Base-by-base conservation (phyloP, 1,284 basidiomycete genomes). In the Coniferiporia weirii region DNA sequence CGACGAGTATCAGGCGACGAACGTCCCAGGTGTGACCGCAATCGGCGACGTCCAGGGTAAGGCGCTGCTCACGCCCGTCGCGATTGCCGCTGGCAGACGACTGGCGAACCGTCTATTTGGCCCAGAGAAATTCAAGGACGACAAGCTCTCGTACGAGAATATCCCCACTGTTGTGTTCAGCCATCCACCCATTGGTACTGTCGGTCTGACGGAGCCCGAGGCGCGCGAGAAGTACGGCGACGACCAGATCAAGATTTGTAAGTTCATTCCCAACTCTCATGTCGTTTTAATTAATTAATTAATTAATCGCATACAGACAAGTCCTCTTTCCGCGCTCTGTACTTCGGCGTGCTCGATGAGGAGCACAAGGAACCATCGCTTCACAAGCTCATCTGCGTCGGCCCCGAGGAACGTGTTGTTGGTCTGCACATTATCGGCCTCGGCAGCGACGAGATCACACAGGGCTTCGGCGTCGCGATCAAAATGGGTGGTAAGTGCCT, bases 151-250 rank as follows among this genome's bases (percentile, higher is more conserved):
- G 69, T 99, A 99, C 72, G 82, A 89, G 48, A 85, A 98, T 72
- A 95, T 99, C 64, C 90, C 97, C 3, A 91, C 86, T 47, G 95
- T 97, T 62, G 93, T 98, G 60, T 98, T 98, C 77, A 93, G 91
- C 4, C 95, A 98, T 73, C 95, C 95, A 1, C 85, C 95, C 10
- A 91, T 95, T 64, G 95, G 95, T 35, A 91, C 93, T 10, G 91
- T 96, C 50, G 95, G 95, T 57, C 76, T 97, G 60, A 95, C 93
- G 6, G 96, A 99, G 71, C 85, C 89, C 0, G 82, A 98, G 69
- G 97, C 96, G 22, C 79, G 85, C 65, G 76, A 90, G 73, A 88
- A 93, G 75, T 96, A 90, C 68, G 95, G 95, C 56, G 83, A 87
- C 66, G 84, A 88, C 60, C 79, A 85, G 56, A 79, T 99, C 67